Evolutionary conservation across 2,329 filamentous ascomycete species (phyloP).

Genomic region (Sclerotinia subarctica): DNA sequence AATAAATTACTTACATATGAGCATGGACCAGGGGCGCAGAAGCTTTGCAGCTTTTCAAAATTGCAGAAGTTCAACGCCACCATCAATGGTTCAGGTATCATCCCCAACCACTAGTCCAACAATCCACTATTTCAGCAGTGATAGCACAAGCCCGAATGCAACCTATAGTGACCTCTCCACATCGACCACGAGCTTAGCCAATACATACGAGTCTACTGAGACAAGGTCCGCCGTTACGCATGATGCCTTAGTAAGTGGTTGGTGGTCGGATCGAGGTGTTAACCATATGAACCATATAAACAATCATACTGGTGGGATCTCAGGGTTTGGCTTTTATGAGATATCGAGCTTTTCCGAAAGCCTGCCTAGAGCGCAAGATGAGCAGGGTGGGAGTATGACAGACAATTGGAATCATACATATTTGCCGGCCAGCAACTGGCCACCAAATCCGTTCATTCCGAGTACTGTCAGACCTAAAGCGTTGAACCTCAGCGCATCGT

Average conservation of each 20-base stretch:
- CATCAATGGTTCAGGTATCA: constrained; percentile 22
- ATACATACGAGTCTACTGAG: background rate
- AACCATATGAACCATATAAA: background rate
- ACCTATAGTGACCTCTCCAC: constrained; percentile 25
- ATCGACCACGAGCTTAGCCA: background rate
- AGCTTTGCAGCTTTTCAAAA: constrained; percentile 30
- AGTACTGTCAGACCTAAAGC: constrained; percentile 34
- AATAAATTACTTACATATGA: constrained; percentile 29
- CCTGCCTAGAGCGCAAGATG: constrained; percentile 22
- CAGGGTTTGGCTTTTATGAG: constrained; percentile 20
- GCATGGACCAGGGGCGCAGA: constrained; percentile 23
- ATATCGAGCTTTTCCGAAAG: constrained; percentile 24
- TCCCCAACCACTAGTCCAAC: constrained; percentile 17
- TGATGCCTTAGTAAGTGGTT: constrained; percentile 14
- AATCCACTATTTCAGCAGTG: constrained; percentile 17
- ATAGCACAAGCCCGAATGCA: constrained; percentile 23
- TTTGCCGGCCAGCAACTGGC: constrained; percentile 21
- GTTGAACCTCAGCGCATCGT: constrained; percentile 27
- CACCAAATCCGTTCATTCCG: constrained; percentile 17
- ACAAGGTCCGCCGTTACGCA: background rate
- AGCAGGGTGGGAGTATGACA: constrained; percentile 14
- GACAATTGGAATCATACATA: constrained; percentile 22
- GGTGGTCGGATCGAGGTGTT: constrained; percentile 20
- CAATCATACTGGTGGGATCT: background rate
- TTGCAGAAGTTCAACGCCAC: constrained; percentile 21